Base-by-base conservation (phyloP, 495 filamentous ascomycete genomes). In the Delitschia confertaspora region DNA sequence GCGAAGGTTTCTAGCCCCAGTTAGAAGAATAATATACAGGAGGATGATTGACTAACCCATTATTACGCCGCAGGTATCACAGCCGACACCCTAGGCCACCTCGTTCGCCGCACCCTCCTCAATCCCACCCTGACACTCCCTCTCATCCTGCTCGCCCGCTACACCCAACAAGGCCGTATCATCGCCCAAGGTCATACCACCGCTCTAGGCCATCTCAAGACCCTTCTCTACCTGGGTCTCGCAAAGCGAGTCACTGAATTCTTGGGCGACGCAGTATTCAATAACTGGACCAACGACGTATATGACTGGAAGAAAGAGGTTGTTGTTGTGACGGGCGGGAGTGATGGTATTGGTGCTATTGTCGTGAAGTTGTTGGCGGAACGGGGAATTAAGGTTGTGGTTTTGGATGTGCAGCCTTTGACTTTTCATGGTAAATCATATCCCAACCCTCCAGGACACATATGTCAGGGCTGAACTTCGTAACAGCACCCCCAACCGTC, bases 231-330 rank as follows among this genome's bases (percentile, higher is more conserved):
- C 3, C 25, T 53, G 10, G 53, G 56, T 6, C 13, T 56, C 2
- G 25, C 31, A 4, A 3, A 67, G 17, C 60, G 64, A 37, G 26
- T 75, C 7, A 72, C 67, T 55, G 55, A 45, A 4, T 78, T 64
- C 56, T 55, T 82, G 8, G 75, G 74, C 35, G 57, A 61, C 14
- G 59, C 65, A 3, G 71, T 70, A 3, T 49, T 77, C 27, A 81
- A 85, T 60, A 84, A 82, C 53, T 75, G 70, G 63, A 61, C 60
- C 16, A 55, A 50, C 13, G 80, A 83, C 59, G 63, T 58, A 18
- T 84, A 80, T 56, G 70, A 82, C 64, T 86, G 80, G 79, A 60
- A 67, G 22, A 68, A 71, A 45, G 83, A 88, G 63, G 69, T 86
- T 35, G 73, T 83, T 6, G 62, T 86, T 14, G 68, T 86, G 33